Evolutionary conservation across 2,329 filamentous ascomycete species (phyloP), one percentile per base, ranked within the genome.

Genomic region (Aspergillus niger): DNA sequence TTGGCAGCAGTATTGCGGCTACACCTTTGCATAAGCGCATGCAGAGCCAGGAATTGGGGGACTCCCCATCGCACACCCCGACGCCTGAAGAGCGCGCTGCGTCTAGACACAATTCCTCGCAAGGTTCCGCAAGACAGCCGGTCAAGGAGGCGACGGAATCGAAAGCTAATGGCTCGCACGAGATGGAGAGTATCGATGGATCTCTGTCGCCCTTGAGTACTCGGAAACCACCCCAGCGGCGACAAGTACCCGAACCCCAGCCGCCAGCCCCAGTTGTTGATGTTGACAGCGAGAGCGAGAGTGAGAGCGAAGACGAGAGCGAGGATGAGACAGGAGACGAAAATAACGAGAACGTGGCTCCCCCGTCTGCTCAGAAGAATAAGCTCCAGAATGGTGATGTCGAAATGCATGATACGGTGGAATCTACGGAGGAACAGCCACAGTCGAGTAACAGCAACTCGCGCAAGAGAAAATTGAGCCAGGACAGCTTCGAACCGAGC

Each of bases 401-500:
- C 26, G 28, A 55, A 8, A 69, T 70, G 67, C 48, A 60, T 8
- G 59, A 64, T 17, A 15, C 47, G n/a, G 6, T 17, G 17, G 32
- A 17, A 32, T 8, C 39, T 30, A 26, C n/a, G 39, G 5, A 15
- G 11, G n/a, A 22, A 24, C 8, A 22, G 20, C 41, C 13, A 15
- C 20, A 8, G 10, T 22, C 20, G 36, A 15, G 17, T 17, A 53
- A 41, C 51, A n/a, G 26, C 47, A 50, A 30, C n/a, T 65, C 61
- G 17, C 67, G 65, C 26, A 74, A 74, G 62, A 66, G 72, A 28
- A 73, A 71, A 56, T 65, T 65, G 43, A 69, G 69, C 44, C n/a
- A 32, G 2, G 69, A 68, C 11, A 41, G 61, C 8, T 30, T 61
- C 1, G 44, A 52, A 3, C 63, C 69, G 1, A 69, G 66, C 36